Conservation (phyloP, 495 filamentous ascomycete genomes). For the Talaromyces trachyspermus region DNA sequence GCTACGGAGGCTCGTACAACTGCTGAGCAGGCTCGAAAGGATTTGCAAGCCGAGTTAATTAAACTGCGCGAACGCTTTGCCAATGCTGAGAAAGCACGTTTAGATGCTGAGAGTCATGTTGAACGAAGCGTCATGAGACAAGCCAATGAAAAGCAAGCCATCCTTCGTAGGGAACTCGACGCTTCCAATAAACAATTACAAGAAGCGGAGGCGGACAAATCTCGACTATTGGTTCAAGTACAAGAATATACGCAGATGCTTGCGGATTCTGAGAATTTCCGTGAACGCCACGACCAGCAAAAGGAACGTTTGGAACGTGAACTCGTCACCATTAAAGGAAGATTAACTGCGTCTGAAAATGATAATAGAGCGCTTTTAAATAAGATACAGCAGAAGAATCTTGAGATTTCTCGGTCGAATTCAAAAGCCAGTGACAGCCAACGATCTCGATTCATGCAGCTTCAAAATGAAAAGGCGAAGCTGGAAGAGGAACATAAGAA, state of each 20-base stretch:
- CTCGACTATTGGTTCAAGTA: constrained; percentile 63
- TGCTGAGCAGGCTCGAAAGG: constrained; percentile 82
- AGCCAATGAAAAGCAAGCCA: constrained; percentile 75
- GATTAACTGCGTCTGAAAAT: constrained; percentile 88
- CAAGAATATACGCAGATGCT: constrained; percentile 78
- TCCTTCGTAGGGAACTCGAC: constrained; percentile 70
- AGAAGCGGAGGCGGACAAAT: constrained; percentile 69
- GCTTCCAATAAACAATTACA: constrained; percentile 59
- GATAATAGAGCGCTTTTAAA: constrained; percentile 94
- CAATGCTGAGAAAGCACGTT: constrained; percentile 73
- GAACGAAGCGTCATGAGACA: constrained; percentile 72
- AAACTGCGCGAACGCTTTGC: constrained; percentile 74
- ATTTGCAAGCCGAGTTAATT: constrained; percentile 77
- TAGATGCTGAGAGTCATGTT: constrained; percentile 70
- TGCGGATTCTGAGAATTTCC: constrained; percentile 79
- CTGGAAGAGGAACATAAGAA: constrained; percentile 77
- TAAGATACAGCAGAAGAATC: constrained; percentile 95
- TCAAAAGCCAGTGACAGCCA: constrained; percentile 82
- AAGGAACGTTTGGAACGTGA: constrained; percentile 91
- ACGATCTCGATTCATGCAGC: constrained; percentile 61
- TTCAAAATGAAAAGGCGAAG: constrained; percentile 81
- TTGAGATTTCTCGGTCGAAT: constrained; percentile 87
- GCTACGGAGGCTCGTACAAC: constrained; percentile 70
- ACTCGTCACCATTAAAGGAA: constrained; percentile 84
- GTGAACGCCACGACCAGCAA: constrained; percentile 79